These are phyloP conservation scores for Drechmeria coniospora DNA, from an alignment of 2,329 filamentous ascomycete genomes.

Conservation along the genomic window DNA sequence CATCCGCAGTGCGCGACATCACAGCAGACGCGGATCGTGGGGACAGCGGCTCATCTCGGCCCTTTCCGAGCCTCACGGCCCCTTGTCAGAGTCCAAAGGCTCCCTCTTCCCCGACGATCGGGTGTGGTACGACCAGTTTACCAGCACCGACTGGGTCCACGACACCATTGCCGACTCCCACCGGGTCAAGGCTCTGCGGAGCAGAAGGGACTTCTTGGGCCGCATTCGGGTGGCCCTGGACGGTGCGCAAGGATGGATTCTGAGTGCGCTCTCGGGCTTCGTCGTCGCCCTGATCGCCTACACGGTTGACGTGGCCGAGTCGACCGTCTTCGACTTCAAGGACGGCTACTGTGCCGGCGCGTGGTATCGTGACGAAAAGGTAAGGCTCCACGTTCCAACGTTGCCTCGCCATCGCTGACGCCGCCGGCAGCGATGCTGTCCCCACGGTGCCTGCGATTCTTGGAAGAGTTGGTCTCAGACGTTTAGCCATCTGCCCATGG, in stretches of 20 bases:
- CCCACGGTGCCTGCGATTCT: conserved; percentile 35
- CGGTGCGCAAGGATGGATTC: conserved; percentile 81
- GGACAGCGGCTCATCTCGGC: conserved; percentile 46
- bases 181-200: conserved; percentile 68
- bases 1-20: conserved; percentile 26
- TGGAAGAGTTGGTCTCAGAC: conserved; percentile 42
- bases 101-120: conserved; percentile 65
- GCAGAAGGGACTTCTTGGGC: conserved; percentile 73
- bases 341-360: conserved; percentile 61
- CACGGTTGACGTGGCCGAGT: conserved; percentile 74
- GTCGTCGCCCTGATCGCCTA: conserved; percentile 78
- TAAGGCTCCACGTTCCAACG: conserved; percentile 8
- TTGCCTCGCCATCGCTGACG: conserved; percentile 4
- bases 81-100: conserved; percentile 47
- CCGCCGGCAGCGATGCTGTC: conserved; percentile 34
- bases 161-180: conserved; percentile 92
- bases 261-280: conserved; percentile 80
- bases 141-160: conserved; percentile 94
- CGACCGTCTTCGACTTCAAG: conserved; percentile 77
- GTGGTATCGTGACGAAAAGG: conserved; percentile 63
- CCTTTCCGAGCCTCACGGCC: conserved; percentile 40
- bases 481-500: conserved; percentile 27
- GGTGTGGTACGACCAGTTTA: conserved; percentile 98
- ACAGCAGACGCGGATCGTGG: conserved; percentile 44
- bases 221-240: conserved; percentile 64